Evolutionary conservation across 1,284 basidiomycete genomes (phyloP).

Genomic region (Vanrija sp.): DNA sequence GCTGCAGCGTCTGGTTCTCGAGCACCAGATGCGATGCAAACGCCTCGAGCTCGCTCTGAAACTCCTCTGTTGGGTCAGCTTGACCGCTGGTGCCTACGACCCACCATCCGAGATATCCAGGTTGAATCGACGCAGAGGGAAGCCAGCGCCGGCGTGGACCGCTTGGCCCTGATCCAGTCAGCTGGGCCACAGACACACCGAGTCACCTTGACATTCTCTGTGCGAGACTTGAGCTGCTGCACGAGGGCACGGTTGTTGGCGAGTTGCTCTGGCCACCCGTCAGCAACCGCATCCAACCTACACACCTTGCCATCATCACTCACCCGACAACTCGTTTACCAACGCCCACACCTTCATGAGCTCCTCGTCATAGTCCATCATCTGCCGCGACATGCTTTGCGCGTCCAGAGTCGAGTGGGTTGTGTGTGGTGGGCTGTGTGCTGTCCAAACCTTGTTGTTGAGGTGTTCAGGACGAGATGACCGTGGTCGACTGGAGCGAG

Average conservation of each 20-base stretch:
- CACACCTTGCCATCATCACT: neutral
- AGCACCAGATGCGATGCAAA: conserved; percentile 84
- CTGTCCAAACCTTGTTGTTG: neutral
- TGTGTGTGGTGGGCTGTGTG: neutral
- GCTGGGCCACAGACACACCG: neutral
- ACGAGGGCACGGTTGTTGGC: conserved; percentile 77
- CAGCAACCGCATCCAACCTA: neutral
- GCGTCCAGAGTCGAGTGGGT: neutral
- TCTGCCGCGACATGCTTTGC: conserved; percentile 22
- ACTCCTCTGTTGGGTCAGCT: conserved; percentile 63
- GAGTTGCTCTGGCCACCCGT: conserved; percentile 65
- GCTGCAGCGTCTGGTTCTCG: conserved; percentile 85
- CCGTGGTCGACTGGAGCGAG: too few species aligned
- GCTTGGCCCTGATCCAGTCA: conserved; percentile 63
- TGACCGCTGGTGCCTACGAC: conserved; percentile 17
- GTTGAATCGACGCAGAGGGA: conserved; percentile 82
- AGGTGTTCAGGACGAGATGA: too few species aligned
- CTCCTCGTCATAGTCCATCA: conserved; percentile 58
- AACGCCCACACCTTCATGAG: conserved; percentile 70
- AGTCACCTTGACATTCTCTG: conserved; percentile 72
- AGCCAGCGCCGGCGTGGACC: conserved; percentile 70
- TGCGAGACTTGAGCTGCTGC: conserved; percentile 66
- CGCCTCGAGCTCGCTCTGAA: conserved; percentile 88
- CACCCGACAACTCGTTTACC: conserved; percentile 64
- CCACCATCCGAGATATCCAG: conserved; percentile 84